Evolutionary conservation across 2,329 filamentous ascomycete species (phyloP).

Genomic region (Exophiala sp.): DNA sequence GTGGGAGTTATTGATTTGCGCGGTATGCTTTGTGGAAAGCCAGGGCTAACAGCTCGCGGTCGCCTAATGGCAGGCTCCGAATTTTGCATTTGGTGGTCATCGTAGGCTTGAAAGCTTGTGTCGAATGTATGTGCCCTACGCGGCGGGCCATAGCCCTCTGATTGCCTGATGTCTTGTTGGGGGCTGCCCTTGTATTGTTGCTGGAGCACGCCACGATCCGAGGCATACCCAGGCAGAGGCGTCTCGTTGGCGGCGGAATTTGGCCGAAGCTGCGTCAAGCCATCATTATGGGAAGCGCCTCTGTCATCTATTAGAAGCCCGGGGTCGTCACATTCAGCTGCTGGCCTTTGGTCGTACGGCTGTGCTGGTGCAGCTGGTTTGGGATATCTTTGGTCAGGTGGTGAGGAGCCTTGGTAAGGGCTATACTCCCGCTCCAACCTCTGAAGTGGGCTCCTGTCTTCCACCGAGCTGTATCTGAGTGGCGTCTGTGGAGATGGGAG

Average conservation of each 20-base stretch:
- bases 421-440: constrained; percentile 26
- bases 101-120: constrained; percentile 7
- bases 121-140: constrained; percentile 21
- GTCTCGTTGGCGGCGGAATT: constrained; percentile 2
- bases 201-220: neutral
- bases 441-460: constrained; percentile 27
- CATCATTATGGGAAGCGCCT: constrained; percentile 6
- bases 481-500: constrained; percentile 18
- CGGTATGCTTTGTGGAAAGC: constrained; percentile 32
- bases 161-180: constrained; percentile 13
- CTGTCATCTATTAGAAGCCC: constrained; percentile 1
- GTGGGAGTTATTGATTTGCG: constrained; percentile 57
- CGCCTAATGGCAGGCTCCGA: constrained; percentile 36
- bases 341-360: neutral
- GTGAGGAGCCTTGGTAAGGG: constrained; percentile 20
- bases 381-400: constrained; percentile 10
- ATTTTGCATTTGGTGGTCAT: constrained; percentile 21
- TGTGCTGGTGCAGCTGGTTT: constrained; percentile 3
- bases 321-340: constrained; percentile 9
- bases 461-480: constrained; percentile 19
- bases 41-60: constrained; percentile 41
- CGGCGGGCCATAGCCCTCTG: constrained; percentile 12
- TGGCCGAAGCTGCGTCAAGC: constrained; percentile 6
- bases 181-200: constrained; percentile 3
- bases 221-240: neutral